phyloP scores from a whole-genome alignment of 352 stramenopile species.

The Pythium aquatile region DNA sequence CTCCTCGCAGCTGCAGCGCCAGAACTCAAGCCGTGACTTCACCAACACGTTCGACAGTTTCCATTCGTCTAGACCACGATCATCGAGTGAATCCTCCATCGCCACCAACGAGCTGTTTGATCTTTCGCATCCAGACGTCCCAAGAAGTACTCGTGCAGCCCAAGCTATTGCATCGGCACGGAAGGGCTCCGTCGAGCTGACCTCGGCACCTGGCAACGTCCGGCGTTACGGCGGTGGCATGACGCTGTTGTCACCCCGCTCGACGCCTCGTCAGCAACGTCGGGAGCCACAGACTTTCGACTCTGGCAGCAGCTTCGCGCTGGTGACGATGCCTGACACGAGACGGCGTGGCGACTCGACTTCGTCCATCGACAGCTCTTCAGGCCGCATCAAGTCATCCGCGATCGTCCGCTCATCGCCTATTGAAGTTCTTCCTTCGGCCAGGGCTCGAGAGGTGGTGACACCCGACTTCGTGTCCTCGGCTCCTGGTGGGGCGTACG shows the following conservation, averaged over 20 bases:
- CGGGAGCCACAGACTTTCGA: not conserved
- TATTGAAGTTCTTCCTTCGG: not conserved
- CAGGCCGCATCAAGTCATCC: not conserved
- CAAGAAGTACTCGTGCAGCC: not conserved
- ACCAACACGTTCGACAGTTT: not conserved
- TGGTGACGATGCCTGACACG: not conserved
- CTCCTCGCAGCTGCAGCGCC: constrained; percentile 10
- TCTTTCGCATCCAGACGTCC: not conserved
- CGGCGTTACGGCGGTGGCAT: not conserved
- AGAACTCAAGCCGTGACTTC: constrained; percentile 16
- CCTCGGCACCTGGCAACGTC: not conserved
- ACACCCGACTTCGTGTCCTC: constrained; percentile 5
- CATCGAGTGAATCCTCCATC: constrained; percentile 12
- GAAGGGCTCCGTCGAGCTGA: not conserved
- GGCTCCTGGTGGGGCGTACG: constrained; percentile 7
- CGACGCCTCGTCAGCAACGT: not conserved
- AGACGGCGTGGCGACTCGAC: not conserved
- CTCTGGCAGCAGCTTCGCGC: not conserved
- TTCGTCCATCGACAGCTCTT: not conserved
- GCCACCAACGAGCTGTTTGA: not conserved
- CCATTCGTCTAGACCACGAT: not conserved
- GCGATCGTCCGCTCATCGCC: too few relatives aligned
- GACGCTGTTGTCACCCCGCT: constrained; percentile 8
- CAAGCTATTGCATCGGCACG: not conserved
- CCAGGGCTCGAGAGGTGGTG: not conserved